phyloP scores from a whole-genome alignment of 2,329 filamentous ascomycete genomes.

The Septoria petroselini region DNA sequence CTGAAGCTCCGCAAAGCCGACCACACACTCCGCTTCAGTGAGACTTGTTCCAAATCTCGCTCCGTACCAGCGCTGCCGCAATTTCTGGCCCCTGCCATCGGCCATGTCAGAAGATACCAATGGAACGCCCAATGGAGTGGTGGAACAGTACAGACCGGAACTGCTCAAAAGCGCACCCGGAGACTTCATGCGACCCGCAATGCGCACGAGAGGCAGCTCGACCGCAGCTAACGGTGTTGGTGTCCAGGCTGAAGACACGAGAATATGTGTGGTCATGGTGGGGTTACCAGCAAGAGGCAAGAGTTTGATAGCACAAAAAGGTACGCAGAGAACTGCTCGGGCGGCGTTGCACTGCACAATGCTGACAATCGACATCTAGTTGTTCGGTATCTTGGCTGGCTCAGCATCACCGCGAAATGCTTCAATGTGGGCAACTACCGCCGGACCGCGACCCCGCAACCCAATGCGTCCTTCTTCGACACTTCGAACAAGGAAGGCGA shows the following conservation, averaged over 20 bases:
- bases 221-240: conserved; percentile 58
- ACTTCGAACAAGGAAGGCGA: conserved; percentile 86
- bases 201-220: conserved; percentile 33
- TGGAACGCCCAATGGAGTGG: not conserved
- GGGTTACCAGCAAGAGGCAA: conserved; percentile 93
- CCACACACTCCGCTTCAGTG: no score
- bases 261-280: conserved; percentile 98
- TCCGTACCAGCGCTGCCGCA: not conserved
- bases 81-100: not conserved
- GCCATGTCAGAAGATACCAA: not conserved
- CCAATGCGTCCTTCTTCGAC: conserved; percentile 93
- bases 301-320: conserved; percentile 92
- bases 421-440: conserved; percentile 99
- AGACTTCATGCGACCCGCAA: conserved; percentile 45
- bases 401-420: conserved; percentile 86
- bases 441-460: conserved; percentile 82
- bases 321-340: conserved; percentile 21
- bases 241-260: conserved; percentile 89
- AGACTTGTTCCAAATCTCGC: not conserved
- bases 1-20: no score
- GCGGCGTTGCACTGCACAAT: not conserved
- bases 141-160: conserved; percentile 29
- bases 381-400: conserved; percentile 92
- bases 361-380: conserved; percentile 46
- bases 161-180: conserved; percentile 34